Evolutionary conservation across 1,284 basidiomycete genomes (phyloP).

Genomic region (Caloboletus firmus): DNA sequence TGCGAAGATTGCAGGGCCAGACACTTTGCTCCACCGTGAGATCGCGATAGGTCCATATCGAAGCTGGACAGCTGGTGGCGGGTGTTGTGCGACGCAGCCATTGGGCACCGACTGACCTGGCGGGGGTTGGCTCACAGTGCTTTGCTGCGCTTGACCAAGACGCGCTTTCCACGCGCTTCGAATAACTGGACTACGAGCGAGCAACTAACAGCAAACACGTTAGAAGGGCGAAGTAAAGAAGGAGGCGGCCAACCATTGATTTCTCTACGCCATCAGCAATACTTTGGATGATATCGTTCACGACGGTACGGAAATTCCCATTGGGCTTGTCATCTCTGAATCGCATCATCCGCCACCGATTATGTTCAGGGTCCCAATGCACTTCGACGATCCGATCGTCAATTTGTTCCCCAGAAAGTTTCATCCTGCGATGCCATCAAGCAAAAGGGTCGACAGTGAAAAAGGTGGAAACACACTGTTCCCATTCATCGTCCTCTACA

Average conservation of each 20-base stretch:
- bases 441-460: constrained; percentile 1
- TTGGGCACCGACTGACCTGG: constrained; percentile 22
- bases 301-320: constrained; percentile 82
- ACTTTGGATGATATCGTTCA: constrained; percentile 82
- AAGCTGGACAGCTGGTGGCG: constrained; percentile 38
- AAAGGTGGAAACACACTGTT: constrained; percentile 58
- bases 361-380: constrained; percentile 72
- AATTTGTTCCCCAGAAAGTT: constrained; percentile 79
- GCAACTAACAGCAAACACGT: constrained; percentile 47
- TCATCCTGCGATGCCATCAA: constrained; percentile 60
- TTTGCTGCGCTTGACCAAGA: constrained; percentile 33
- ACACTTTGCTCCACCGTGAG: constrained; percentile 70
- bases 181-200: constrained; percentile 58
- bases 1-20: constrained; percentile 57
- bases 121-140: constrained; percentile 11
- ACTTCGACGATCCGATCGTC: constrained; percentile 96
- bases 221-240: constrained; percentile 4
- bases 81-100: constrained; percentile 20
- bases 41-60: constrained; percentile 64
- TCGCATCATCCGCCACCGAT: constrained; percentile 86
- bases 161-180: constrained; percentile 69
- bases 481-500: constrained; percentile 92
- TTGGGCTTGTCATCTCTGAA: constrained; percentile 90
- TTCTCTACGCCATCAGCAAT: constrained; percentile 92
- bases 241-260: constrained; percentile 57